phyloP scores from a whole-genome alignment of 345 rosid genomes.

The Gossypium raimondii region DNA sequence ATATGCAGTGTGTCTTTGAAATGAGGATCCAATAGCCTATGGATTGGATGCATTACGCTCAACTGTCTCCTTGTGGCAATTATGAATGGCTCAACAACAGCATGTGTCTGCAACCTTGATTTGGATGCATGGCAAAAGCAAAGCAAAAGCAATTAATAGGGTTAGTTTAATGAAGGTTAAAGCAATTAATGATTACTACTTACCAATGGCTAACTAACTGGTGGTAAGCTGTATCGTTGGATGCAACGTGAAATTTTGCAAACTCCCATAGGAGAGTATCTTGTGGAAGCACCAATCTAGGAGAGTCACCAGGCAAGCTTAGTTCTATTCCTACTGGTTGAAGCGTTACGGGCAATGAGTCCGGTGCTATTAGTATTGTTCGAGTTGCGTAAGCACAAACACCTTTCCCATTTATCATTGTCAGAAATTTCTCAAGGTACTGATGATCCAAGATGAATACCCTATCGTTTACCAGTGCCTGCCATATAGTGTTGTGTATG shows the following conservation, averaged over 20 bases:
- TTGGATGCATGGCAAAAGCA: too few relatives aligned
- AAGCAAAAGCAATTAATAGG: too few relatives aligned
- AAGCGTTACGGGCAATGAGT: background rate
- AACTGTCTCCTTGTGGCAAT: conserved; percentile 61
- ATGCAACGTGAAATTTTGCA: conserved; percentile 58
- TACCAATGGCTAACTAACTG: conserved; percentile 64
- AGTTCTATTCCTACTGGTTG: conserved; percentile 58
- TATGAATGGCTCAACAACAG: conserved; percentile 62
- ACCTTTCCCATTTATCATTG: conserved; percentile 31
- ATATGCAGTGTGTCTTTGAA: conserved; percentile 60
- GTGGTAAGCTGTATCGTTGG: conserved; percentile 60
- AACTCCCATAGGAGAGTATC: conserved; percentile 34
- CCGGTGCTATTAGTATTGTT: conserved; percentile 21
- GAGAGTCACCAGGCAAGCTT: conserved; percentile 33
- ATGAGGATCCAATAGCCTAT: conserved; percentile 54
- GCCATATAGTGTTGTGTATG: too few relatives aligned
- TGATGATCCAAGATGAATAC: conserved; percentile 57
- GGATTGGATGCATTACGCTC: conserved; percentile 61
- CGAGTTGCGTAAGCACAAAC: conserved; percentile 58
- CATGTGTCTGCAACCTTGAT: conserved; percentile 64
- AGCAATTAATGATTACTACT: conserved; percentile 12
- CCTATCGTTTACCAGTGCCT: conserved; percentile 12
- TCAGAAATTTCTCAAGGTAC: conserved; percentile 50
- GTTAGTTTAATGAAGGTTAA: too few relatives aligned
- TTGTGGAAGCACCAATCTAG: background rate